Conservation (phyloP, 2,329 filamentous ascomycete species). For the Verticillium tricorpus region DNA sequence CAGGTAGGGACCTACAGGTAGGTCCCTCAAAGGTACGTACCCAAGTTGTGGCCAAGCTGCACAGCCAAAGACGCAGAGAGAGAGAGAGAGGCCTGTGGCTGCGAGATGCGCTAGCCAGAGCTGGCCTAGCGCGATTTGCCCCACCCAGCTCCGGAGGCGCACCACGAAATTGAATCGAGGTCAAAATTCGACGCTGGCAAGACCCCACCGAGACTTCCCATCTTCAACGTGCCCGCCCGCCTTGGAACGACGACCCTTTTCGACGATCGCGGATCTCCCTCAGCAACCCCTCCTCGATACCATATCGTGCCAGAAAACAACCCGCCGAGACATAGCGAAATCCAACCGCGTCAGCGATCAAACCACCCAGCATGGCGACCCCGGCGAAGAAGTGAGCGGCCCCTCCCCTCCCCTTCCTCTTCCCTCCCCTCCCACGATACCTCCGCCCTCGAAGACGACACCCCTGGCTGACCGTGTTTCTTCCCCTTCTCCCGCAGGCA, state of each 20-base stretch:
- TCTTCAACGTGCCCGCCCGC: not conserved
- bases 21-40: no score
- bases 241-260: not conserved
- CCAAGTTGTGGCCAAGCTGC: no score
- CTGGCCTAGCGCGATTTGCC: not conserved
- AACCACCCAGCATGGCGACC: not conserved
- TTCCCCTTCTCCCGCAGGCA: conserved; percentile 29
- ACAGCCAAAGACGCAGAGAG: not conserved
- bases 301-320: not conserved
- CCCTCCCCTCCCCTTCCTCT: not conserved
- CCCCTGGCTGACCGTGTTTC: not conserved
- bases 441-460: not conserved
- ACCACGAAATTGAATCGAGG: conserved; percentile 3
- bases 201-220: conserved; percentile 3
- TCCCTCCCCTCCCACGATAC: not conserved
- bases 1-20: no score
- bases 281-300: not conserved
- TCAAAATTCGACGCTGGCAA: conserved; percentile 3
- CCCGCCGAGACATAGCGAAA: not conserved
- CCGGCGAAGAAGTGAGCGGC: not conserved
- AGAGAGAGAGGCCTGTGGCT: not conserved
- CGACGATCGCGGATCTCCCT: not conserved
- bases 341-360: not conserved
- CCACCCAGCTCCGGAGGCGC: conserved; percentile 1
- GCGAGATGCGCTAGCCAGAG: not conserved